phyloP scores from a whole-genome alignment of 2,329 filamentous ascomycete genomes.

The Hirsutella minnesotensis region DNA sequence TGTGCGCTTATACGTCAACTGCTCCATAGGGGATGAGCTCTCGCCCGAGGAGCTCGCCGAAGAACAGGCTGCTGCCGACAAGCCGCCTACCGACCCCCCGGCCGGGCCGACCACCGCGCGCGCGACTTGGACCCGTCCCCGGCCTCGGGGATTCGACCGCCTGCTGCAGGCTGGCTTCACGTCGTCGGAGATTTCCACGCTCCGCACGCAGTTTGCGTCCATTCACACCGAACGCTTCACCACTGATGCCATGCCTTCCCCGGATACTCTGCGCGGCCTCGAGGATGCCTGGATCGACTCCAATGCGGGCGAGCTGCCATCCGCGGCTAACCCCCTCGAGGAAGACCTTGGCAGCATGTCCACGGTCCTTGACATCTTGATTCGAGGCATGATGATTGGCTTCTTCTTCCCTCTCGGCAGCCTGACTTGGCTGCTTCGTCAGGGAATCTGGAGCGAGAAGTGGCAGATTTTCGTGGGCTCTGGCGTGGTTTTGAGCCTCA shows the following conservation, averaged over 20 bases:
- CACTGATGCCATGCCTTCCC: constrained; percentile 78
- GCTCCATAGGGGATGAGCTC: constrained; percentile 73
- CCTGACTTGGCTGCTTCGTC: constrained; percentile 71
- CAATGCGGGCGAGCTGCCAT: constrained; percentile 32
- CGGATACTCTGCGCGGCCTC: constrained; percentile 60
- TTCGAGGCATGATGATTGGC: constrained; percentile 79
- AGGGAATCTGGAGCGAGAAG: constrained; percentile 74
- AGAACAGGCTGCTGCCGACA: constrained; percentile 42
- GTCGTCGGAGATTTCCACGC: constrained; percentile 65
- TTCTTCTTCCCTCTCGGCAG: constrained; percentile 93
- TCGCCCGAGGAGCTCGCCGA: constrained; percentile 54
- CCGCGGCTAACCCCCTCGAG: constrained; percentile 23
- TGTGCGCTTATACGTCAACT: constrained; percentile 74
- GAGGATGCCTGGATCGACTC: constrained; percentile 89
- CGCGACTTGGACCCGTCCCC: constrained; percentile 20
- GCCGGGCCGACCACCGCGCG: constrained; percentile 30
- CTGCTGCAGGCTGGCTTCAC: constrained; percentile 75
- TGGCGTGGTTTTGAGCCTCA: constrained; percentile 68
- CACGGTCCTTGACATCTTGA: constrained; percentile 63
- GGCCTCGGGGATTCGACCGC: constrained; percentile 70
- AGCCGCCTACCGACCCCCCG: constrained; percentile 23
- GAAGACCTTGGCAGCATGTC: constrained; percentile 39
- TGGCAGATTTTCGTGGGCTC: constrained; percentile 80
- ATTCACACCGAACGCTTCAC: constrained; percentile 75
- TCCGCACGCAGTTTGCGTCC: constrained; percentile 79